Evolutionary conservation across 768 basidiomycete species (phyloP).

Genomic region (Auriculariales sp.): DNA sequence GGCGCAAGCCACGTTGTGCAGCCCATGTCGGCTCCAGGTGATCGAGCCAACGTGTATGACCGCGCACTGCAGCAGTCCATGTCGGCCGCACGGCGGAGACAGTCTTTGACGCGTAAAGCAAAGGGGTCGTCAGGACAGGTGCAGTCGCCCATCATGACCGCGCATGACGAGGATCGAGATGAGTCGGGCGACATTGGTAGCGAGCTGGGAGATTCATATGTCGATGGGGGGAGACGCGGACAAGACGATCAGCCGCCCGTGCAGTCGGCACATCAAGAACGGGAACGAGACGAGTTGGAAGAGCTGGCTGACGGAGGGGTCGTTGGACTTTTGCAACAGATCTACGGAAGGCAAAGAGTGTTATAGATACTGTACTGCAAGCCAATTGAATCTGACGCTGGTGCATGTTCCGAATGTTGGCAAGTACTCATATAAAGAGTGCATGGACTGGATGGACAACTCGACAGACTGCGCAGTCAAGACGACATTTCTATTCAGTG

Average conservation of each 20-base stretch:
- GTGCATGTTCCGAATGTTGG: too few species aligned
- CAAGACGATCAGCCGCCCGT: slow-evolving; percentile 19
- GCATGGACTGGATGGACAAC: too few species aligned
- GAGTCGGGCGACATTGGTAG: slow-evolving; percentile 44
- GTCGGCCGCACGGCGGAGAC: slow-evolving; percentile 26
- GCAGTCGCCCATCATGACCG: background rate
- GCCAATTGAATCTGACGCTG: too few species aligned
- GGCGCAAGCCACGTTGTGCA: slow-evolving; percentile 14
- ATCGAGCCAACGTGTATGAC: too few species aligned
- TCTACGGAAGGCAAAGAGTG: slow-evolving; percentile 32
- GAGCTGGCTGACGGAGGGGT: slow-evolving; percentile 68
- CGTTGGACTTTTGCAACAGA: slow-evolving; percentile 72
- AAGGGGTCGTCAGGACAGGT: background rate
- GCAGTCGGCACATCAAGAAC: slow-evolving; percentile 29
- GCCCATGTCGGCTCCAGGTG: slow-evolving; percentile 19
- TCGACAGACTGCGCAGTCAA: too few species aligned
- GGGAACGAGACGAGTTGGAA: slow-evolving; percentile 39
- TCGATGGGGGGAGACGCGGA: slow-evolving; percentile 45
- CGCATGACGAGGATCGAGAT: slow-evolving; percentile 20
- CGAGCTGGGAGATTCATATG: slow-evolving; percentile 58
- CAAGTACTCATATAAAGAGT: too few species aligned
- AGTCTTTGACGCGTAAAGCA: background rate
- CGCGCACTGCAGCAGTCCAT: slow-evolving; percentile 51
- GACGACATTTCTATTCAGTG: too few species aligned
- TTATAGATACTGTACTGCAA: too few species aligned